Evolutionary conservation across 306 rosid genomes (phyloP).

Genomic region (Dalbergia oliveri): DNA sequence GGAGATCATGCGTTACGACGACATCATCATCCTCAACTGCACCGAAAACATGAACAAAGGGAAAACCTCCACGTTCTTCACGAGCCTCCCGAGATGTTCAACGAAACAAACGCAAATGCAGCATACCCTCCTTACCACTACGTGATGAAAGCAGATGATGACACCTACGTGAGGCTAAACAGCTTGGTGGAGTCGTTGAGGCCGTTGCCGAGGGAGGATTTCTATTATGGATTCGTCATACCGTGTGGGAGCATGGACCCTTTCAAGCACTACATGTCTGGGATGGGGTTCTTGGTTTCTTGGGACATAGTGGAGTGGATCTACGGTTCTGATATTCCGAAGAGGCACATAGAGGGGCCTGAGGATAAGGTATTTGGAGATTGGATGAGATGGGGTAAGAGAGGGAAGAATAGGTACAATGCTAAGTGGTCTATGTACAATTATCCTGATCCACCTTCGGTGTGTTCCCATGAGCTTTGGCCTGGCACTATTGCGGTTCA

Average conservation of each 20-base stretch:
- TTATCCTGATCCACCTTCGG: conserved; percentile 78
- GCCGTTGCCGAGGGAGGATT: conserved; percentile 76
- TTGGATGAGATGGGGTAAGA: conserved; percentile 72
- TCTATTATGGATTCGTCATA: conserved; percentile 91
- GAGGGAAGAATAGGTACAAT: conserved; percentile 76
- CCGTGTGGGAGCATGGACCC: conserved; percentile 98
- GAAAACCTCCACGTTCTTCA: conserved; percentile 82
- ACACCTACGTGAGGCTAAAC: conserved; percentile 70
- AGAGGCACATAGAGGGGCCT: conserved; percentile 77
- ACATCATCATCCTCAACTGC: conserved; percentile 88
- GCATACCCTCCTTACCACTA: conserved; percentile 84
- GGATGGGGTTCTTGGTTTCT: conserved; percentile 90
- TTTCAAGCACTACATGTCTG: conserved; percentile 87
- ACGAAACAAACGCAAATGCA: conserved; percentile 36
- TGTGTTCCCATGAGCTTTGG: conserved; percentile 88
- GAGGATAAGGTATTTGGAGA: conserved; percentile 87
- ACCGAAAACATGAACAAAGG: conserved; percentile 95
- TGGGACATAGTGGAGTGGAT: conserved; percentile 98
- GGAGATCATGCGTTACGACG: conserved; percentile 87
- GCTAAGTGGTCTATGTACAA: conserved; percentile 98
- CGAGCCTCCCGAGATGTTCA: conserved; percentile 69
- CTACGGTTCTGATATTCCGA: conserved; percentile 74
- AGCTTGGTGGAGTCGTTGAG: conserved; percentile 68
- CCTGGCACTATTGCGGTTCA: conserved; percentile 85
- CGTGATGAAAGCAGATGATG: conserved; percentile 92